Conservation (phyloP, 345 rosid species). For the Sonneratia caseolaris region DNA sequence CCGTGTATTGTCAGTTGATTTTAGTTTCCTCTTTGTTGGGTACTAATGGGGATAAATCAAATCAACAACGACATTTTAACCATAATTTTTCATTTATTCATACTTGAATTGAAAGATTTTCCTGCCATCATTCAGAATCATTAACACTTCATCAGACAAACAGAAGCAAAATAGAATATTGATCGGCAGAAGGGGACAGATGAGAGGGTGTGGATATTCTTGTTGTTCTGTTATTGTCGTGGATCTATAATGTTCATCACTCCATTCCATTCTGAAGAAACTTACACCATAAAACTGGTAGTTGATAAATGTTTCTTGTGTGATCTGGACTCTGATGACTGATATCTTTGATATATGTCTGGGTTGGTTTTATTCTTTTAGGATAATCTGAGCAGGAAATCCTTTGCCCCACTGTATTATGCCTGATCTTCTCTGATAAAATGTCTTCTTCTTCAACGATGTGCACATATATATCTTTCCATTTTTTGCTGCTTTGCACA, state of each 20-base stretch:
- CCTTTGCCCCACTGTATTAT: background rate
- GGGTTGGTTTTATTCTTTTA: background rate
- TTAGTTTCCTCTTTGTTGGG: too few relatives aligned
- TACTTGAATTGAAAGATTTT: too few relatives aligned
- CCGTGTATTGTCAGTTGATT: too few relatives aligned
- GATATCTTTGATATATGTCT: background rate
- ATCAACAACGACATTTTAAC: too few relatives aligned
- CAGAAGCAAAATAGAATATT: background rate
- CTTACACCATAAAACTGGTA: background rate
- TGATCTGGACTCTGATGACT: background rate
- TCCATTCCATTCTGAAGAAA: background rate
- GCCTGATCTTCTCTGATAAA: background rate
- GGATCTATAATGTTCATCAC: background rate
- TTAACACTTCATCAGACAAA: background rate
- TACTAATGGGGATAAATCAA: too few relatives aligned
- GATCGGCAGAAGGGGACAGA: background rate
- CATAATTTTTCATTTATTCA: too few relatives aligned
- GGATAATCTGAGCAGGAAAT: background rate
- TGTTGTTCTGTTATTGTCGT: background rate
- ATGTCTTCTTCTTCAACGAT: background rate
- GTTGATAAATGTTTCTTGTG: background rate
- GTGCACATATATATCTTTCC: background rate
- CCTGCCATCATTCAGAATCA: too few relatives aligned
- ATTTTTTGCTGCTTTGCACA: background rate
- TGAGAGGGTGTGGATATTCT: background rate